Base-by-base conservation (phyloP, 208 protist genomes). In the Herpetomonas muscarum region DNA sequence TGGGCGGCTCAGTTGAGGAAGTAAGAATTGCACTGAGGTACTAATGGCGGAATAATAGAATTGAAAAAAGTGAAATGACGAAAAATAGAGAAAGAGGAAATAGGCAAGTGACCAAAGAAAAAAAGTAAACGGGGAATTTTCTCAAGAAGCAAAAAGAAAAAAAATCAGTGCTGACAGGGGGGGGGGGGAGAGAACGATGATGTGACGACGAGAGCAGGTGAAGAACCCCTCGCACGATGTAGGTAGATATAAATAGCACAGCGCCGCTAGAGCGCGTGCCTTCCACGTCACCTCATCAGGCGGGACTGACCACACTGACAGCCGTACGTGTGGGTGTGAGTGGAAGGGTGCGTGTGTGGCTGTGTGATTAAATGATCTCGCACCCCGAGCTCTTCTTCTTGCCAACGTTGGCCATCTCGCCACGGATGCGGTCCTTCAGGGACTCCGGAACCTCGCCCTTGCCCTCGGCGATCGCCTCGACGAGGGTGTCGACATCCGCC, bases 341-440 rank as follows among this genome's bases (percentile, higher is more conserved):
- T n/a, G n/a, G 10, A 22, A 21, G 42, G n/a, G 17, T 25, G 17
- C 17, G 42, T 13, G 10, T 46, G 9, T 46, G 41, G 15, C 41
- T 9, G 41, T 12, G 41, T 6, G 41, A n/a, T 19, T 22, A 46
- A 9, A 46, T 46, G 10, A 46, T 4, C 15, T 17, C 13, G 55
- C 55, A 52, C 10, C 6, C 25, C 28, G 31, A 45, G 49, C 34
- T 13, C 45, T 37, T n/a, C 10, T 2, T 24, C 21, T 31, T 5
- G 26, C 49, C 41, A 12, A 50, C 30, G 25, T 30, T 19, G 4
- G 72, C 77, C 42, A 85, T 69, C 17, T 64, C 32, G 13, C 85
- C 88, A 19, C 88, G 81, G 56, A 94, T 62, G 36, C 82, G 81
- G 5, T 41, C 45, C 42, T 60, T 41, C 15, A 94, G 66, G 2